Conservation (phyloP, 192 early-diverging fungal genomes). For the Rhizophagus prolifer region DNA sequence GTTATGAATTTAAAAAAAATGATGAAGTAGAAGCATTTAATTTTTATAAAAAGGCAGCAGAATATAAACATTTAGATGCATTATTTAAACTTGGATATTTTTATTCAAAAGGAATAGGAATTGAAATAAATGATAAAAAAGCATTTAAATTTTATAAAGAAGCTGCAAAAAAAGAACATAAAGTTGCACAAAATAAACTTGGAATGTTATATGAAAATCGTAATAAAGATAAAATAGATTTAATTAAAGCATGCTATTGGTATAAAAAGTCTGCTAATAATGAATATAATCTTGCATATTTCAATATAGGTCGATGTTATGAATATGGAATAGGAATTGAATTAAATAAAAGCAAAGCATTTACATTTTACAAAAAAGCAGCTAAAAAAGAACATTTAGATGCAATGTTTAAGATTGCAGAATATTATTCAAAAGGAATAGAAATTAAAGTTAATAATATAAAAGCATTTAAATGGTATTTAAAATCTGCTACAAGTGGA, state of each 20-base stretch:
- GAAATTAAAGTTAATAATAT: conserved; percentile 34
- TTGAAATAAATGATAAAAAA: not conserved
- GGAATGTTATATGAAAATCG: not conserved
- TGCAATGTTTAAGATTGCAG: conserved; percentile 49
- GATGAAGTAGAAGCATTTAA: too few species aligned
- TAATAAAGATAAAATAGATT: not conserved
- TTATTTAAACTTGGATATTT: too few species aligned
- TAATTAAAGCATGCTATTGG: conserved; percentile 61
- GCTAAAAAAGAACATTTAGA: conserved; percentile 46
- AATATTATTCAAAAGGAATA: conserved; percentile 48
- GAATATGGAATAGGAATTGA: conserved; percentile 62
- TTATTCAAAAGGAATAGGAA: not conserved
- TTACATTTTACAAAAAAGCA: conserved; percentile 59
- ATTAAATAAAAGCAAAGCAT: conserved; percentile 54
- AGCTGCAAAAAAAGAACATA: conserved; percentile 22
- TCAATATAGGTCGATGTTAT: conserved; percentile 63
- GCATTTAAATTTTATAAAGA: not conserved
- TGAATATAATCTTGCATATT: conserved; percentile 70
- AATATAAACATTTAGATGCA: too few species aligned
- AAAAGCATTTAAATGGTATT: conserved; percentile 54
- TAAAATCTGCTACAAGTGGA: conserved; percentile 50
- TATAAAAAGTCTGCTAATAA: conserved; percentile 66
- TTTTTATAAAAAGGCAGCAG: too few species aligned
- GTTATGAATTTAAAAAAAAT: too few species aligned
- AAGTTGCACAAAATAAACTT: conserved; percentile 42